Percentiles rank a stretch among this genome's conserved stretches.
phyloP scores from a whole-genome alignment of 2,329 filamentous ascomycete genomes.

The Neonectria punicea region DNA sequence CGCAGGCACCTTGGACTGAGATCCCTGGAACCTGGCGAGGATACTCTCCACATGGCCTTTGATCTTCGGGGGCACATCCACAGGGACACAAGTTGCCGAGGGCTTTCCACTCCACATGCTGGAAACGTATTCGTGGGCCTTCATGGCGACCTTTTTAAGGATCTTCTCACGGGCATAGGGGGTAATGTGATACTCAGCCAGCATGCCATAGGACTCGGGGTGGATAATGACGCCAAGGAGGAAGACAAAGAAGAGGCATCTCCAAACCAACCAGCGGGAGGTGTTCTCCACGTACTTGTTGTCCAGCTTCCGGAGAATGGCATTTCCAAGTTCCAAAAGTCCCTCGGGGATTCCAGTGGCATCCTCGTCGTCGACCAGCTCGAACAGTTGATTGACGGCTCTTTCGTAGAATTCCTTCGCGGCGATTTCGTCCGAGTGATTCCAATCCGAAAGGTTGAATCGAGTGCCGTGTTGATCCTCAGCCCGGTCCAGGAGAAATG shows the following conservation, averaged over 20 bases:
- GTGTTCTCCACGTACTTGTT: constrained; percentile 78
- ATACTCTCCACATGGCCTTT: constrained; percentile 78
- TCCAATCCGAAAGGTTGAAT: constrained; percentile 77
- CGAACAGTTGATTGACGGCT: constrained; percentile 83
- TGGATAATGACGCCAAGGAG: constrained; percentile 85
- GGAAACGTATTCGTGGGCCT: constrained; percentile 81
- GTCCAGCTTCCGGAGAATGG: constrained; percentile 82
- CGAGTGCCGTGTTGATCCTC: constrained; percentile 80
- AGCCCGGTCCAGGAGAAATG: constrained; percentile 87
- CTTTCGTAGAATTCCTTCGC: constrained; percentile 90
- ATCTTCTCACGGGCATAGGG: constrained; percentile 89
- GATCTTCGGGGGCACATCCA: constrained; percentile 67
- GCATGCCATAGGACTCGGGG: constrained; percentile 82
- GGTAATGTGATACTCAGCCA: constrained; percentile 92
- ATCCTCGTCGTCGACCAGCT: constrained; percentile 85
- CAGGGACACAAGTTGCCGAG: constrained; percentile 62
- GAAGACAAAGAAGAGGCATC: constrained; percentile 93
- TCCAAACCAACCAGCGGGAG: constrained; percentile 84
- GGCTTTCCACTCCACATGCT: constrained; percentile 78
- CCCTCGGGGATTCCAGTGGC: constrained; percentile 87
- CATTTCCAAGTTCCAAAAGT: constrained; percentile 84
- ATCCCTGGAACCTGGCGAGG: constrained; percentile 69
- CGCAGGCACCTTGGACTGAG: constrained; percentile 58
- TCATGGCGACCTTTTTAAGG: constrained; percentile 80
- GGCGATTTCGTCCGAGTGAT: constrained; percentile 81